Evolutionary conservation across 2,329 filamentous ascomycete species (phyloP).

Genomic region (Curvularia eragrostidis): DNA sequence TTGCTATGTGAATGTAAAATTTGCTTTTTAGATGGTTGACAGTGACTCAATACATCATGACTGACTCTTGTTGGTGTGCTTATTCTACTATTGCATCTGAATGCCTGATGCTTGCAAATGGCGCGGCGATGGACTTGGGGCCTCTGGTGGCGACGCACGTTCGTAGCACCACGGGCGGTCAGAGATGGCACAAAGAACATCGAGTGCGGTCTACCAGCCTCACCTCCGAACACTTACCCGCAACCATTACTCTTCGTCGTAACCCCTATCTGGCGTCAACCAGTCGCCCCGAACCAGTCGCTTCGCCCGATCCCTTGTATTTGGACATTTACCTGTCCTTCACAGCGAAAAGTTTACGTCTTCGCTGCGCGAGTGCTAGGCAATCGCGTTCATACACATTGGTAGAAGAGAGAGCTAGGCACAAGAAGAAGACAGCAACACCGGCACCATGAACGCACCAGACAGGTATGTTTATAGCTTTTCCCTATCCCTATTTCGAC

Average conservation of each 20-base stretch:
- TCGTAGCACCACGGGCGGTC: constrained; percentile 23
- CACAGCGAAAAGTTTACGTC: background rate
- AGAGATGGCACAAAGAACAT: constrained; percentile 28
- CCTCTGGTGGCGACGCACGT: constrained; percentile 5
- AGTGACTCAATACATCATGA: background rate
- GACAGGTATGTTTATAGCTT: constrained; percentile 40
- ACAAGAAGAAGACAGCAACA: constrained; percentile 14
- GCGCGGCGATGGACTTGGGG: background rate
- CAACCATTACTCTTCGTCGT: constrained; percentile 1
- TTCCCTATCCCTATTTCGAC: constrained; percentile 1
- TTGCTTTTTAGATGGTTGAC: background rate
- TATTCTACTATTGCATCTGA: background rate
- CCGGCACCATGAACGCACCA: constrained; percentile 47
- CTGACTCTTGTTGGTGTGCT: background rate
- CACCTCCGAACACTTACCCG: constrained; percentile 18
- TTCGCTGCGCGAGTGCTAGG: constrained; percentile 7
- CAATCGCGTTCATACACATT: background rate
- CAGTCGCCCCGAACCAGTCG: background rate
- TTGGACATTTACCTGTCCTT: background rate
- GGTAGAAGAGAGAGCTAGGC: constrained; percentile 14
- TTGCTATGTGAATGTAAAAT: background rate
- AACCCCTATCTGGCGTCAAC: background rate
- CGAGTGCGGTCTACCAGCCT: constrained; percentile 13
- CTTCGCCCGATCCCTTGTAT: background rate
- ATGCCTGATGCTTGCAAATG: background rate